A percentile compares a stretch with the other conserved stretches of the same genome.
Evolutionary conservation across 768 basidiomycete genomes (phyloP).

Genomic region (Tylopilus sp.): DNA sequence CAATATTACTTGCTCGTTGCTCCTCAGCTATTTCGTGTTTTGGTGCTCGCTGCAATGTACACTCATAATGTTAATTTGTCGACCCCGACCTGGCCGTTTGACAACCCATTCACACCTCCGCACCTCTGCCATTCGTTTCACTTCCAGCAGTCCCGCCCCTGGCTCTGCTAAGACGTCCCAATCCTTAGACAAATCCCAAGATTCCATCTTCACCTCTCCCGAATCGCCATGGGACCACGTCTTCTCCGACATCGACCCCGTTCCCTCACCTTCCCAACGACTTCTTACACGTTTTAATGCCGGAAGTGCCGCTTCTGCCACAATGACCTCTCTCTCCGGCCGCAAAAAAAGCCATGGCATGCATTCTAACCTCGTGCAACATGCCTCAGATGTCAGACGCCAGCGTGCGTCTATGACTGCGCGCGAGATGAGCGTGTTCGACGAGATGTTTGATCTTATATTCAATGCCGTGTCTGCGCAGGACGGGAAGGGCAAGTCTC

Average conservation of each 20-base stretch:
- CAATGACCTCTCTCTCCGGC: background rate
- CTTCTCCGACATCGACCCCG: slow-evolving; percentile 43
- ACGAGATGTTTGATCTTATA: slow-evolving; percentile 72
- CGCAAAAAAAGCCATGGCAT: background rate
- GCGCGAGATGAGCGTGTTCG: slow-evolving; percentile 60
- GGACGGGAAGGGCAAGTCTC: slow-evolving; percentile 4
- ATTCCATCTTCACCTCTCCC: slow-evolving; percentile 34
- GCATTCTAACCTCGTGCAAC: slow-evolving; percentile 1
- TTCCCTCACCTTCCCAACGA: slow-evolving; percentile 18
- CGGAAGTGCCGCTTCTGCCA: background rate
- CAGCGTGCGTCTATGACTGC: slow-evolving; percentile 64
- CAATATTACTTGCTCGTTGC: too few relatives aligned
- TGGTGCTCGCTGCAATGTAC: background rate
- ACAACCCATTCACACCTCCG: background rate
- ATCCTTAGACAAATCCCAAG: background rate
- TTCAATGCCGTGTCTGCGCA: slow-evolving; percentile 51
- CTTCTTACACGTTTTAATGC: slow-evolving; percentile 10
- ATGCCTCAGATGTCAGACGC: slow-evolving; percentile 10
- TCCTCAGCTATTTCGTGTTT: too few relatives aligned
- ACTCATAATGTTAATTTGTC: slow-evolving; percentile 20
- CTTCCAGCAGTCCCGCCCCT: background rate
- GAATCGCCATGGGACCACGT: slow-evolving; percentile 52
- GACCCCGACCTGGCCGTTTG: slow-evolving; percentile 5
- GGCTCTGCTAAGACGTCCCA: slow-evolving; percentile 7
- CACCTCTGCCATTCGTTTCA: background rate